Percentiles rank a stretch among this genome's conserved stretches.
These are phyloP conservation scores for Pythium phragmitis DNA, from an alignment of 352 stramenopile genomes.

Conservation along the genomic window DNA sequence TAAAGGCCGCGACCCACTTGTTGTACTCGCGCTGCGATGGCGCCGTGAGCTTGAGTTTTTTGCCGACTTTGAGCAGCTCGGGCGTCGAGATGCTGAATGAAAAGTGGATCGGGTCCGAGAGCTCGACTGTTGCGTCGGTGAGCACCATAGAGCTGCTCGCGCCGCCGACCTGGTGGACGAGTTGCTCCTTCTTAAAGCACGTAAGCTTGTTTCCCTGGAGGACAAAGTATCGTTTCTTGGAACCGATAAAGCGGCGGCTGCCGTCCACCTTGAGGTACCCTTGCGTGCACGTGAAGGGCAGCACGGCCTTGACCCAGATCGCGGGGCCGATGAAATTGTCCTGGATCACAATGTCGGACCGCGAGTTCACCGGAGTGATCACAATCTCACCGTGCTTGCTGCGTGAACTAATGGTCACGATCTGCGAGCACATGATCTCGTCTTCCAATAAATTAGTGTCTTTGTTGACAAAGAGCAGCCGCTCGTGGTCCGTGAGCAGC, in stretches of 20 bases:
- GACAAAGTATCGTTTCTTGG: constrained; percentile 85
- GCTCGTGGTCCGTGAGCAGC: constrained; percentile 82
- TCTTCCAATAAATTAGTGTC: constrained; percentile 88
- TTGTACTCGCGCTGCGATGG: constrained; percentile 80
- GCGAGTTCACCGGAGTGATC: constrained; percentile 59
- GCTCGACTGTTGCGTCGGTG: constrained; percentile 60
- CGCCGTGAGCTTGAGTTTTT: constrained; percentile 79
- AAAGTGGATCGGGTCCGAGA: constrained; percentile 57
- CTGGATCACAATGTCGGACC: constrained; percentile 71
- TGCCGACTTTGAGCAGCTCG: constrained; percentile 65
- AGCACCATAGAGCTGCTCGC: constrained; percentile 75
- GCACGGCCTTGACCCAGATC: constrained; percentile 84
- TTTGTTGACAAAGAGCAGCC: constrained; percentile 86
- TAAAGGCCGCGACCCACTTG: constrained; percentile 78
- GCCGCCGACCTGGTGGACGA: constrained; percentile 61
- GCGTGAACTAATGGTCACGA: constrained; percentile 84
- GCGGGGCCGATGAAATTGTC: constrained; percentile 85
- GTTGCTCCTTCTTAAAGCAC: constrained; percentile 41
- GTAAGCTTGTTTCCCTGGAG: constrained; percentile 36
- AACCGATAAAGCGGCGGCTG: constrained; percentile 74
- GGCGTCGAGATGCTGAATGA: constrained; percentile 81
- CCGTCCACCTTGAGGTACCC: constrained; percentile 78
- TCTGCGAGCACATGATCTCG: constrained; percentile 86
- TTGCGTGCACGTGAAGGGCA: constrained; percentile 86
- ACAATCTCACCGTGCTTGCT: constrained; percentile 76